Conservation (phyloP, 495 filamentous ascomycete species). For the Xanthoparmelia taractica region DNA sequence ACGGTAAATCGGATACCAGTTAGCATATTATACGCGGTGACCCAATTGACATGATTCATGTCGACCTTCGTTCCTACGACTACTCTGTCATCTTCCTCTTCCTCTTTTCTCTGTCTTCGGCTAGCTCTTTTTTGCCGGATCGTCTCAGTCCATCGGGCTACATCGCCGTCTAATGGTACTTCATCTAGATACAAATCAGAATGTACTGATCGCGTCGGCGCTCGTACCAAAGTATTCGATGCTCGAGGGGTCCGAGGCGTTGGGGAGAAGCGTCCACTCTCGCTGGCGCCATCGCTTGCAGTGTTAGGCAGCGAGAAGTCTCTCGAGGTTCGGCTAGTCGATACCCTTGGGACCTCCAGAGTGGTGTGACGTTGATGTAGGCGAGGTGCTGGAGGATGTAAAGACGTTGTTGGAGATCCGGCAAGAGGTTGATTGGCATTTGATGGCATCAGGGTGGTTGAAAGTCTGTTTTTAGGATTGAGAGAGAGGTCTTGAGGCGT, state of each 20-base stretch:
- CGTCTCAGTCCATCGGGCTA: constrained; percentile 83
- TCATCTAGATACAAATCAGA: constrained; percentile 80
- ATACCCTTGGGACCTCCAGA: constrained; percentile 65
- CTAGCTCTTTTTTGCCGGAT: constrained; percentile 85
- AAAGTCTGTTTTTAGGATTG: constrained; percentile 48
- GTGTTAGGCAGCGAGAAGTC: constrained; percentile 45
- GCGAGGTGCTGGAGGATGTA: constrained; percentile 38
- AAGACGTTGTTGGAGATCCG: constrained; percentile 39
- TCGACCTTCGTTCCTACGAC: constrained; percentile 98
- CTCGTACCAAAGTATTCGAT: constrained; percentile 73
- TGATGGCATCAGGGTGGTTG: constrained; percentile 61
- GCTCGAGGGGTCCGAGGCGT: constrained; percentile 60
- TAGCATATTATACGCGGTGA: constrained; percentile 98
- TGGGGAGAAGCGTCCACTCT: constrained; percentile 80
- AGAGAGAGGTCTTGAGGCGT: constrained; percentile 34
- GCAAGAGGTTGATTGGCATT: constrained; percentile 36
- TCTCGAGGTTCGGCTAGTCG: constrained; percentile 47
- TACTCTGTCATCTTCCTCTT: constrained; percentile 89
- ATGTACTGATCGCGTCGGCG: constrained; percentile 74
- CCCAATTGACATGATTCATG: constrained; percentile 95
- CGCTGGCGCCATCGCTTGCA: constrained; percentile 52
- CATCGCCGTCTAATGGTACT: constrained; percentile 78
- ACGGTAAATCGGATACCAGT: constrained; percentile 97
- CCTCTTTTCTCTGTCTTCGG: constrained; percentile 69
- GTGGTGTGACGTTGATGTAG: constrained; percentile 75